A percentile compares a stretch with the other conserved stretches of the same genome.
These are phyloP conservation scores for Verbascum thapsus DNA, from an alignment of 257 asterid species.

Conservation along the genomic window DNA sequence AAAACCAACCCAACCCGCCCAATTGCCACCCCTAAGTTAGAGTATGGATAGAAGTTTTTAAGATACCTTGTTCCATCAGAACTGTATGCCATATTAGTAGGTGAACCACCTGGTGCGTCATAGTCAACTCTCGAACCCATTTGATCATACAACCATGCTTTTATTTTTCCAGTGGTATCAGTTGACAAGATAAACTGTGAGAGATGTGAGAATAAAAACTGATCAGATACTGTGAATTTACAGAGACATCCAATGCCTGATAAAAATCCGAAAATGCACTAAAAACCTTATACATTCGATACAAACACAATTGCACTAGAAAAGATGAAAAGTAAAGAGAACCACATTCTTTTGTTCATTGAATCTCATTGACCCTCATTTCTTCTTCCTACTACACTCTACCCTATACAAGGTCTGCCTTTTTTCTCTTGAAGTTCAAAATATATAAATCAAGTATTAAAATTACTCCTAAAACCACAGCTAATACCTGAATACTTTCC, in stretches of 20 bases:
- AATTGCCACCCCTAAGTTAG: no score
- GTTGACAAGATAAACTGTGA: slow-evolving; percentile 65
- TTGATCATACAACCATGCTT: slow-evolving; percentile 73
- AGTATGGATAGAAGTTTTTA: not conserved
- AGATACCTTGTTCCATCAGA: slow-evolving; percentile 62
- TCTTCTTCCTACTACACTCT: no score
- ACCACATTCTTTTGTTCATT: no score
- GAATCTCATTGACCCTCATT: no score
- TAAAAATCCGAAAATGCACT: not conserved
- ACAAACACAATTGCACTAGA: not conserved
- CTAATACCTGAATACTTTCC: slow-evolving; percentile 55
- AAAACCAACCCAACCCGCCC: no score
- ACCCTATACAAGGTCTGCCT: no score
- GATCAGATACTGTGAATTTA: slow-evolving; percentile 13
- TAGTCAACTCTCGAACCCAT: slow-evolving; percentile 63
- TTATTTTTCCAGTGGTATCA: slow-evolving; percentile 67
- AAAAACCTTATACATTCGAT: not conserved
- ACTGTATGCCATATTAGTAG: slow-evolving; percentile 67
- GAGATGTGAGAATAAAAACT: slow-evolving; percentile 12
- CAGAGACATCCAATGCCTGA: not conserved
- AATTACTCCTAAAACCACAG: slow-evolving; percentile 4
- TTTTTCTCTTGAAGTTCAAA: not conserved
- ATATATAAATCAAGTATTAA: not conserved
- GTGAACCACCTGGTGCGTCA: slow-evolving; percentile 69
- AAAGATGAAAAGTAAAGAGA: not conserved